Conservation (phyloP, 1,284 basidiomycete species). For the Rhodotorula sp. region DNA sequence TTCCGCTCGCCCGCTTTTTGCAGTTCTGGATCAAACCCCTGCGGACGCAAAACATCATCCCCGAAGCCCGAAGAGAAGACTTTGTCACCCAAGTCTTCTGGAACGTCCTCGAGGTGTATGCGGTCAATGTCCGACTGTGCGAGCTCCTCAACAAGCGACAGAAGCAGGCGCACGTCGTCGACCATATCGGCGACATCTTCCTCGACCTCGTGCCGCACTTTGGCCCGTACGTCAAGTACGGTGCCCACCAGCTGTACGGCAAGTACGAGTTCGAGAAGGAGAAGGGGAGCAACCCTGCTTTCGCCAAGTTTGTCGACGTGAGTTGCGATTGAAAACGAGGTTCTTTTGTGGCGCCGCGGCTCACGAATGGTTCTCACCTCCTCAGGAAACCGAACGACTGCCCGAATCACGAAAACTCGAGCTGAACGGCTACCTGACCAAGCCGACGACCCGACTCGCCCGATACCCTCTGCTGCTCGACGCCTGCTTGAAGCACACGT, state of each 20-base stretch:
- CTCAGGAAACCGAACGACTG: conserved; percentile 79
- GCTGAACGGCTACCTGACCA: conserved; percentile 96
- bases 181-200: conserved; percentile 87
- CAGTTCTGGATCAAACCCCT: conserved; percentile 90
- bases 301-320: conserved; percentile 94
- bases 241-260: conserved; percentile 94
- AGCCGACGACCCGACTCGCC: conserved; percentile 94
- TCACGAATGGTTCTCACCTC: too few relatives aligned
- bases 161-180: conserved; percentile 89
- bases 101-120: conserved; percentile 94
- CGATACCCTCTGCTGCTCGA: conserved; percentile 92
- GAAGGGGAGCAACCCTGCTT: conserved; percentile 87
- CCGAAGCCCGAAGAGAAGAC: conserved; percentile 71
- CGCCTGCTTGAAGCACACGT: conserved; percentile 89
- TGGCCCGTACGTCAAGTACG: conserved; percentile 89
- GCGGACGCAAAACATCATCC: conserved; percentile 69
- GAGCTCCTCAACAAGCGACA: conserved; percentile 95
- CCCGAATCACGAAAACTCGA: conserved; percentile 96
- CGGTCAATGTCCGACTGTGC: conserved; percentile 82
- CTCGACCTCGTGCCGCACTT: conserved; percentile 86
- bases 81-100: conserved; percentile 96
- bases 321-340: conserved; percentile 41
- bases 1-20: neutral
- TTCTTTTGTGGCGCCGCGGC: too few relatives aligned
- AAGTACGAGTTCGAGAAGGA: conserved; percentile 99